A percentile compares a stretch with the other conserved stretches of the same genome.
Evolutionary conservation across 257 asterid genomes (phyloP).

Genomic region (Rauvolfia tetraphylla): DNA sequence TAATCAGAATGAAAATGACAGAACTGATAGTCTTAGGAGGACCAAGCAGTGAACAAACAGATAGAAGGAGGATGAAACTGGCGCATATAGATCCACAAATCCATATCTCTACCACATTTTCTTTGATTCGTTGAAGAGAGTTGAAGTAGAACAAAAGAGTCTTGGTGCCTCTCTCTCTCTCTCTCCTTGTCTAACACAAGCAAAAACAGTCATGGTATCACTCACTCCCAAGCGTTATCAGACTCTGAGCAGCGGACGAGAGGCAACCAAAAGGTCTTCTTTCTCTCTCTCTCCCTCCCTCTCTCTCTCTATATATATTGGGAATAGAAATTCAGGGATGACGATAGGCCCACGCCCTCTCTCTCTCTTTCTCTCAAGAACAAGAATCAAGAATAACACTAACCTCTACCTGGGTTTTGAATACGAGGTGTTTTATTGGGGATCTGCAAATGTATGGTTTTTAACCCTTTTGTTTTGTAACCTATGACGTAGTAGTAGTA

Average conservation of each 20-base stretch:
- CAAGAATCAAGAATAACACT: not conserved
- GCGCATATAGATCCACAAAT: conserved; percentile 28
- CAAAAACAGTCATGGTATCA: conserved; percentile 23
- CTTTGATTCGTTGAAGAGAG: not conserved
- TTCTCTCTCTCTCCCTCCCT: not conserved
- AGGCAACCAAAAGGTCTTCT: too few species aligned
- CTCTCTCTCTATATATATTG: conserved; percentile 23
- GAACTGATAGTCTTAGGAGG: conserved; percentile 4
- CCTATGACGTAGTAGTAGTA: conserved; percentile 2
- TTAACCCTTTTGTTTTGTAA: conserved; percentile 9
- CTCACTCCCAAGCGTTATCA: conserved; percentile 67
- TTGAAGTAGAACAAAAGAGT: not conserved
- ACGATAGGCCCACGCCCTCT: conserved; percentile 28
- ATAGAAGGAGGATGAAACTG: not conserved
- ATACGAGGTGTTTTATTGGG: conserved; percentile 42
- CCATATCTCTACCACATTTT: not conserved
- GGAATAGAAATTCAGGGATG: conserved; percentile 45
- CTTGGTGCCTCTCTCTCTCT: not conserved
- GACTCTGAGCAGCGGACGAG: conserved; percentile 20
- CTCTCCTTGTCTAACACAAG: conserved; percentile 15
- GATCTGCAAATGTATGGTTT: conserved; percentile 27
- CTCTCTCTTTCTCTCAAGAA: conserved; percentile 23
- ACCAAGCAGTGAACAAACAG: conserved; percentile 4
- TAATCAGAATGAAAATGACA: conserved; percentile 38
- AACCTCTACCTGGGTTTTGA: conserved; percentile 8